A percentile compares a stretch with the other conserved stretches of the same genome.
Conservation (phyloP, 2,329 filamentous ascomycete species). For the Pseudogymnoascus sp. region DNA sequence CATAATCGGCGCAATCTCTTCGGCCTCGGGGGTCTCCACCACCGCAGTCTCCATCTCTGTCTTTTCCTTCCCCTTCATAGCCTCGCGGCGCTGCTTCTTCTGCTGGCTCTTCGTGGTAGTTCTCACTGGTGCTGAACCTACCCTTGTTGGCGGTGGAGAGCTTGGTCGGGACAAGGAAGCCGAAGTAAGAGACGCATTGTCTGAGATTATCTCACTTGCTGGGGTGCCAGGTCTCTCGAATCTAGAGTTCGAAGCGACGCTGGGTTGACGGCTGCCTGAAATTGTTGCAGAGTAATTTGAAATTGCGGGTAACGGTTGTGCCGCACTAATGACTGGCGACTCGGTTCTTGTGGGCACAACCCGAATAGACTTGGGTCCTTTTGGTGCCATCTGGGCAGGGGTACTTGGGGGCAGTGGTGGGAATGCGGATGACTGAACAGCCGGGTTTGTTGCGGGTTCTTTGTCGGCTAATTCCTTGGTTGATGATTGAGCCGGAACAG, state of each 20-base stretch:
- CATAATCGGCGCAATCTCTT: conserved; percentile 59
- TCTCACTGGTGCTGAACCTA: conserved; percentile 61
- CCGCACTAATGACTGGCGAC: conserved; percentile 32
- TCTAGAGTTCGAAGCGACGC: conserved; percentile 37
- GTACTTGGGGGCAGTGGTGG: conserved; percentile 42
- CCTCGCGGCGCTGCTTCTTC: conserved; percentile 66
- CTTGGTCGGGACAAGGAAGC: conserved; percentile 63
- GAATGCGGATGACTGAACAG: conserved; percentile 33
- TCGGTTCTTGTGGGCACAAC: conserved; percentile 61
- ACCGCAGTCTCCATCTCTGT: conserved; percentile 47
- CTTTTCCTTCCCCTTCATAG: conserved; percentile 54
- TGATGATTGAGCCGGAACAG: conserved; percentile 36
- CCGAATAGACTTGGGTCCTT: conserved; percentile 57
- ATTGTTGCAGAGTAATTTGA: conserved; percentile 32
- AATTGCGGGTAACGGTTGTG: conserved; percentile 26
- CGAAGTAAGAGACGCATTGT: conserved; percentile 67
- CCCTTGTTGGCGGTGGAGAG: conserved; percentile 58
- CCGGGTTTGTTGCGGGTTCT: conserved; percentile 17
- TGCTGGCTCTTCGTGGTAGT: conserved; percentile 69
- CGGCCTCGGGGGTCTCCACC: conserved; percentile 25
- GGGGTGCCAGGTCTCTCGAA: conserved; percentile 60
- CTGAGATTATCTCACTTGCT: conserved; percentile 65
- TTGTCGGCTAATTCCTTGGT: conserved; percentile 12
- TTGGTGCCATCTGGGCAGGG: conserved; percentile 38
- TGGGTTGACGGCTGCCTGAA: conserved; percentile 41